Percentiles rank a stretch among this genome's conserved stretches.
Conservation (phyloP, 441 rosid species). For the Eugenia klotzschiana region DNA sequence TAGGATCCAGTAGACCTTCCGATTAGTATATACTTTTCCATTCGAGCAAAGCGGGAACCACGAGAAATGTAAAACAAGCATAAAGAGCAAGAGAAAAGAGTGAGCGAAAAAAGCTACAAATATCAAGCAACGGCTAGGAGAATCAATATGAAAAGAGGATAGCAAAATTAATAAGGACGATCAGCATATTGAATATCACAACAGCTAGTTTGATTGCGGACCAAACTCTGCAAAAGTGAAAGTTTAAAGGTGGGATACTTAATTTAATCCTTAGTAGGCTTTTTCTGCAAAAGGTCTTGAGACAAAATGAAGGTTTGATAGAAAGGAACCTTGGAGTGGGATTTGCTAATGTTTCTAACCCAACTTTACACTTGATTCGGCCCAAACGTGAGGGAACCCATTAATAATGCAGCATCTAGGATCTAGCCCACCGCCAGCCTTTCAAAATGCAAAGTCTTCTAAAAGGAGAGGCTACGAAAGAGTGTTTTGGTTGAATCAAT, state of each 20-base stretch:
- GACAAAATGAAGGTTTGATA: background rate
- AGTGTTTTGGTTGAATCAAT: no score
- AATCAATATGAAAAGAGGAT: background rate
- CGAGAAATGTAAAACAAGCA: background rate
- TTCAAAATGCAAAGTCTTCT: no score
- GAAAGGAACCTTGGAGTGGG: background rate
- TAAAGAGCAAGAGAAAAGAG: background rate
- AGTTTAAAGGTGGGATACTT: background rate
- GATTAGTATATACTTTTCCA: background rate
- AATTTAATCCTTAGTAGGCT: background rate
- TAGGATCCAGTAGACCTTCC: background rate
- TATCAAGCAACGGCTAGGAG: background rate
- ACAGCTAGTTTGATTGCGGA: background rate
- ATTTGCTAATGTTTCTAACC: background rate
- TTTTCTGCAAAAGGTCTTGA: background rate
- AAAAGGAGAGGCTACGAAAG: no score
- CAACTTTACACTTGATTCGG: background rate
- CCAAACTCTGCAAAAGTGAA: no score
- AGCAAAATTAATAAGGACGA: background rate
- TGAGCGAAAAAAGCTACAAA: background rate
- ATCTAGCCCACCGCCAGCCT: no score
- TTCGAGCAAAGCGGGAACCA: background rate
- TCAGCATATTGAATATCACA: background rate
- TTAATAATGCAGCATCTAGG: no score
- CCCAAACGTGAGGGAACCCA: background rate